Base-by-base conservation (phyloP, 2,329 filamentous ascomycete genomes). In the Ophiocordyceps unilateralis region DNA sequence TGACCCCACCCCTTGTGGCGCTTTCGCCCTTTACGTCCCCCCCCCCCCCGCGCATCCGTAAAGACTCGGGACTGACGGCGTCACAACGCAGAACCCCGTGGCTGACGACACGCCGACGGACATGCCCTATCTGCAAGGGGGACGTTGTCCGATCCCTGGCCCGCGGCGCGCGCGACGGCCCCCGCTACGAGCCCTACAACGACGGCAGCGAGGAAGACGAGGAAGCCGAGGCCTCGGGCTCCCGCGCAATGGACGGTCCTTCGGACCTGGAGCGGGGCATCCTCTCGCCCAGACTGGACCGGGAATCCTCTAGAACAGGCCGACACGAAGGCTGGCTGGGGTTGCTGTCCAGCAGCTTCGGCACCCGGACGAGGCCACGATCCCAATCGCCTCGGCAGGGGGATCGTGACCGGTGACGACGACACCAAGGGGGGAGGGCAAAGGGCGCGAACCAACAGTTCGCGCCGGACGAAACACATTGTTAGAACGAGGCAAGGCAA, bases 51-150 rank as follows among this genome's bases (percentile, higher is more conserved):
- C 36, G 10, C 19, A 7, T 21, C 19, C 19, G 10, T 21, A 19
- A 11, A 8, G 24, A 26, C 3, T 26, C 24, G 24, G 24, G 6
- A 34, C 32, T 34, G n/a, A 34, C 32, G 5, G 32, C 5, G 5
- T 34, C 32, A 9, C n/a, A 17, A 9, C 15, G 20, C 49, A 94
- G 87, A 57, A 96, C 91, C 5, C 91, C 91, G 2, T 98, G 91
- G 91, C 69, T 98, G 42, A 95, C 89, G 1, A 96, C 88, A 15
- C 80, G 89, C 41, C 82, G 91, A 49, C 81, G 91, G 48, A 98
- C 91, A n/a, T 98, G 91, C 54, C 91, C 91, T 1, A 96, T 98
- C 47, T 98, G 91, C 67, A 98, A 98, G 66, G 87, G 88, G 41
- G 91, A 98, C 57, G 91, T 98, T 30, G 89, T 98, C 15, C 68